Percentiles rank a stretch among this genome's conserved stretches.
These are phyloP conservation scores for Plasmodium billcollinsi DNA, from an alignment of 169 alveolate genomes.

Conservation along the genomic window DNA sequence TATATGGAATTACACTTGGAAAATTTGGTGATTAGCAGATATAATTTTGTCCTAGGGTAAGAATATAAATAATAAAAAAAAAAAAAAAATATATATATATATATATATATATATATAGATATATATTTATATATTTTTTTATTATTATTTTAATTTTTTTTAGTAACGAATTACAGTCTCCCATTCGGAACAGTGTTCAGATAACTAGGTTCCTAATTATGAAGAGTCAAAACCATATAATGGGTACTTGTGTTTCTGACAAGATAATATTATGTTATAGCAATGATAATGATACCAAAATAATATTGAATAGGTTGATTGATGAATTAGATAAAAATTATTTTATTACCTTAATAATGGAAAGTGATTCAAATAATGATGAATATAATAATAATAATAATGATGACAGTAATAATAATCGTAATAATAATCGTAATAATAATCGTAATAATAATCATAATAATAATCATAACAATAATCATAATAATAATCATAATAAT, in stretches of 20 bases:
- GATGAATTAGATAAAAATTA: slow-evolving; percentile 26
- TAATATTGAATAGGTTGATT: neutral
- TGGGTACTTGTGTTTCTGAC: slow-evolving; percentile 66
- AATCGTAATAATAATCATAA: neutral
- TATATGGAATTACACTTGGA: slow-evolving; percentile 47
- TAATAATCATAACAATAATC: neutral
- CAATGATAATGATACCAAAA: slow-evolving; percentile 38
- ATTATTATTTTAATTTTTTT: neutral
- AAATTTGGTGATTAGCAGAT: slow-evolving; percentile 32
- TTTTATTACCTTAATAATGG: slow-evolving; percentile 21
- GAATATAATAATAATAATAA: neutral
- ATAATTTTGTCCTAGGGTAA: slow-evolving; percentile 66
- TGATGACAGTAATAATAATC: neutral
- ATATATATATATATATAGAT: neutral
- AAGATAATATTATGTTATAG: slow-evolving; percentile 41
- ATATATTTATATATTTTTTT: neutral
- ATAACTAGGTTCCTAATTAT: slow-evolving; percentile 60
- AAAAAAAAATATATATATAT: neutral
- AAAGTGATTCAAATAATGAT: neutral
- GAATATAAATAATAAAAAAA: neutral
- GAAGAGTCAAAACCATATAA: slow-evolving; percentile 50
- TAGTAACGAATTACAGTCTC: slow-evolving; percentile 33
- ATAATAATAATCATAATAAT: too few species aligned
- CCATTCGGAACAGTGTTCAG: slow-evolving; percentile 54
- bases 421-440: too few species aligned